A percentile compares a stretch with the other conserved stretches of the same genome.
phyloP scores from a whole-genome alignment of 345 rosid genomes.

The Lenwebbia sp. region DNA sequence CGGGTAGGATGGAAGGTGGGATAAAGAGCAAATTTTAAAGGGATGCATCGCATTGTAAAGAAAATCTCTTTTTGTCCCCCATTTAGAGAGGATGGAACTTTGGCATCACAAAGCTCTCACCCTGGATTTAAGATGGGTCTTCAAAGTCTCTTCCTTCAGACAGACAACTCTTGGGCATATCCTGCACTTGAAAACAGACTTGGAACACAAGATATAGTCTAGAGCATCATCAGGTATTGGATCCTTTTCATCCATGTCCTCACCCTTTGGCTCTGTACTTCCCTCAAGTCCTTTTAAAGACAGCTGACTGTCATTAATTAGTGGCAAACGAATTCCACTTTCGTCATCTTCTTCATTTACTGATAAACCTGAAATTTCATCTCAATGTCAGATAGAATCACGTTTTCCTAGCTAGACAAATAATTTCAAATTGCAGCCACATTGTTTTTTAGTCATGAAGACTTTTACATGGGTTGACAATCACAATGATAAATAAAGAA shows the following conservation, averaged over 20 bases:
- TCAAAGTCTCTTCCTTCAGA: slow-evolving; percentile 56
- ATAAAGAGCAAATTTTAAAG: background rate
- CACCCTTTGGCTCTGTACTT: background rate
- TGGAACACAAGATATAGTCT: slow-evolving; percentile 50
- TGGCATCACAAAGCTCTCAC: slow-evolving; percentile 13
- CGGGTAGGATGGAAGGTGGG: background rate
- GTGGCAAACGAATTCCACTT: slow-evolving; percentile 19
- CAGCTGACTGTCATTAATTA: slow-evolving; percentile 2
- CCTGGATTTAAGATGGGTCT: slow-evolving; percentile 74
- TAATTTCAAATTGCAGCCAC: background rate
- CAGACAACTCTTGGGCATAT: slow-evolving; percentile 67
- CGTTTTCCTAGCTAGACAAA: background rate
- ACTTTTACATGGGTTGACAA: background rate
- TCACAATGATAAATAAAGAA: background rate
- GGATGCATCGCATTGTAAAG: background rate
- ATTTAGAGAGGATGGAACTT: background rate
- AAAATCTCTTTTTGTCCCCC: background rate
- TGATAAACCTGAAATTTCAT: slow-evolving; percentile 19
- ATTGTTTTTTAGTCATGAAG: background rate
- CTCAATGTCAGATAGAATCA: slow-evolving; percentile 2
- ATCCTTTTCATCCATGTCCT: slow-evolving; percentile 7
- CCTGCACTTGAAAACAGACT: slow-evolving; percentile 77
- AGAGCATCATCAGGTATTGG: slow-evolving; percentile 31
- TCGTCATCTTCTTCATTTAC: slow-evolving; percentile 29
- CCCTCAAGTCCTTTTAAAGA: slow-evolving; percentile 1